These are phyloP conservation scores for Osmanthus fragrans DNA, from an alignment of 257 asterid species.

Conservation along the genomic window DNA sequence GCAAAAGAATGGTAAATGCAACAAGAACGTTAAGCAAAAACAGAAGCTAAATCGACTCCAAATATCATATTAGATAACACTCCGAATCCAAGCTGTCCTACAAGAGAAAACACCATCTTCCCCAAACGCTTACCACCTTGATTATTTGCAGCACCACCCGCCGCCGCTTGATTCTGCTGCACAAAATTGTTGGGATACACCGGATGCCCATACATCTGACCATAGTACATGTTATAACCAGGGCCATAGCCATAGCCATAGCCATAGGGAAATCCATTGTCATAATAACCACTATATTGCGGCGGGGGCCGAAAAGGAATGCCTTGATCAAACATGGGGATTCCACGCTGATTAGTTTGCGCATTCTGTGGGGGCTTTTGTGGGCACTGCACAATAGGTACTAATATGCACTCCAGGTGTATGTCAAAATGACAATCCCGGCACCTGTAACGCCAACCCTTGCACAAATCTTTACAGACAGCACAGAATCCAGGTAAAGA, in stretches of 20 bases:
- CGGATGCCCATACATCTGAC: constrained; percentile 1
- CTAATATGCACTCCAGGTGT: constrained; percentile 41
- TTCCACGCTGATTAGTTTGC: constrained; percentile 23
- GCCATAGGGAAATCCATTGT: constrained; percentile 26
- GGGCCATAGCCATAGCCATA: constrained; percentile 23
- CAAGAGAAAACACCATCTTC: constrained; percentile 38
- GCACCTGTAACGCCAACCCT: constrained; percentile 49
- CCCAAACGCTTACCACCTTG: constrained; percentile 15
- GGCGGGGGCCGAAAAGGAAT: constrained; percentile 33
- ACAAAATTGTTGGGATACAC: constrained; percentile 28
- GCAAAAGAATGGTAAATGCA: no score
- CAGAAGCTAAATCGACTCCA: constrained; percentile 34
- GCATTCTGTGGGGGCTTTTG: background rate
- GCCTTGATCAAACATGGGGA: constrained; percentile 23
- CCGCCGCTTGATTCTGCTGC: constrained; percentile 22
- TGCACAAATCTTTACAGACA: constrained; percentile 30
- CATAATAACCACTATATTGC: constrained; percentile 9
- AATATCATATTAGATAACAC: constrained; percentile 43
- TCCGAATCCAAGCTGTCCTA: constrained; percentile 38
- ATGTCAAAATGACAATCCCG: constrained; percentile 33
- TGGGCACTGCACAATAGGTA: constrained; percentile 24
- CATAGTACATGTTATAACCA: constrained; percentile 8
- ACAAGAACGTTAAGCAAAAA: constrained; percentile 10
- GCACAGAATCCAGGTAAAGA: constrained; percentile 10
- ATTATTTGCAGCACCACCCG: background rate